Evolutionary conservation across 2,329 filamentous ascomycete species (phyloP).

Genomic region (Akanthomyces muscarius): DNA sequence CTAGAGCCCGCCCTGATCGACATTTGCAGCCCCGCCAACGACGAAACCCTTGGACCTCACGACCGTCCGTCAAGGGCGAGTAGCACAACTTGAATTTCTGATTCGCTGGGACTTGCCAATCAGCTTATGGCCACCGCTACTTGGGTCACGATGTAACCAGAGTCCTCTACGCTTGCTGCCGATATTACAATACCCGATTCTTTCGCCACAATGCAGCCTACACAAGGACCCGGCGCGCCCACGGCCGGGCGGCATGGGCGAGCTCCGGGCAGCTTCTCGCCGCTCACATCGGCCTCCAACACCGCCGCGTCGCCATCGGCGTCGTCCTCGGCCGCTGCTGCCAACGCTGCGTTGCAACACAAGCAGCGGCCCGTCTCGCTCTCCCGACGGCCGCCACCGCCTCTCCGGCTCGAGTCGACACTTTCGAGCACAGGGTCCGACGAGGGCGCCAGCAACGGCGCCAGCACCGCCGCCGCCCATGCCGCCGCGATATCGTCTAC

Average conservation of each 20-base stretch:
- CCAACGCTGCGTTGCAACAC: conserved; percentile 18
- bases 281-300: conserved; percentile 35
- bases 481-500: conserved; percentile 26
- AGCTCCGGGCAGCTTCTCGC: conserved; percentile 54
- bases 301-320: conserved; percentile 22
- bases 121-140: neutral
- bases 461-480: conserved; percentile 18
- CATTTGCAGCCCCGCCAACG: neutral
- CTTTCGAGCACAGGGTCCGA: neutral
- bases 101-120: neutral
- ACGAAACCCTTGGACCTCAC: conserved; percentile 1
- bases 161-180: neutral
- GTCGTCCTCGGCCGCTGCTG: conserved; percentile 22
- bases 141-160: conserved; percentile 10
- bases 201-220: conserved; percentile 44
- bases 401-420: conserved; percentile 30
- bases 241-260: conserved; percentile 38
- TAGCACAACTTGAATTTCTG: neutral
- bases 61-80: neutral
- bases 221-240: conserved; percentile 28
- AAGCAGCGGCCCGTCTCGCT: conserved; percentile 24
- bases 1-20: neutral
- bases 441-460: conserved; percentile 7
- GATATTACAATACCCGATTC: conserved; percentile 21
- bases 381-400: conserved; percentile 31